Percentiles rank a stretch among this genome's conserved stretches.
Conservation (phyloP, 2,329 filamentous ascomycete genomes). For the Whalleya microplaca region DNA sequence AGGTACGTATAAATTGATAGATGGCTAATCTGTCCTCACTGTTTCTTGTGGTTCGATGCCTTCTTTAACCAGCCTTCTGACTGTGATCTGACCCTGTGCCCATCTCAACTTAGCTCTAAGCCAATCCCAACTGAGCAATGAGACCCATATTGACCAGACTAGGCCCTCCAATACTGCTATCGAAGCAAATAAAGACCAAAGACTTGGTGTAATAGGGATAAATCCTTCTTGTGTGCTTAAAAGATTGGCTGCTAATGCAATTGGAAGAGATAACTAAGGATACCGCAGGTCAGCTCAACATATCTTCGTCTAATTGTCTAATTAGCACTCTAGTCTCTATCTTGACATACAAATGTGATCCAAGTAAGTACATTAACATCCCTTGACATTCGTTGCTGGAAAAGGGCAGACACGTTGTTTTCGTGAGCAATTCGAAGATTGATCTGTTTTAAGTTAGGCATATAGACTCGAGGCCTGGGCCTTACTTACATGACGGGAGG, state of each 20-base stretch:
- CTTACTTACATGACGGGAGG: conserved; percentile 1
- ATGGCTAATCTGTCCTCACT: background rate
- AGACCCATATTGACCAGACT: background rate
- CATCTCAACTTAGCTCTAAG: background rate
- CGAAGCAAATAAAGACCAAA: background rate
- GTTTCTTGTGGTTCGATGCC: background rate
- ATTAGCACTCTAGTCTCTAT: no score
- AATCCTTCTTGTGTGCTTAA: conserved; percentile 14
- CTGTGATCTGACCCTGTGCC: background rate
- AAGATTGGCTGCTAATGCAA: conserved; percentile 1
- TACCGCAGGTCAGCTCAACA: background rate
- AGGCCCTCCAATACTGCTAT: background rate
- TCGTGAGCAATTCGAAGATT: conserved; percentile 12
- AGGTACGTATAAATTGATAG: background rate
- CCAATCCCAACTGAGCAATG: background rate
- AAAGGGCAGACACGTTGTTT: conserved; percentile 8
- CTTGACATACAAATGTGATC: conserved; percentile 17
- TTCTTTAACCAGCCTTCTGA: background rate
- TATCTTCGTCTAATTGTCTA: no score
- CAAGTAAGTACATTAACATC: conserved; percentile 10
- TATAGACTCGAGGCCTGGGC: background rate
- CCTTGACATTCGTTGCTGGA: conserved; percentile 7
- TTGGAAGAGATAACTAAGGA: background rate
- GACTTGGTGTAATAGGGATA: conserved; percentile 11
- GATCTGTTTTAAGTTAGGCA: conserved; percentile 1